Percentiles rank a stretch among this genome's conserved stretches.
phyloP scores from a whole-genome alignment of 345 rosid genomes.

The Hypericum perforatum region DNA sequence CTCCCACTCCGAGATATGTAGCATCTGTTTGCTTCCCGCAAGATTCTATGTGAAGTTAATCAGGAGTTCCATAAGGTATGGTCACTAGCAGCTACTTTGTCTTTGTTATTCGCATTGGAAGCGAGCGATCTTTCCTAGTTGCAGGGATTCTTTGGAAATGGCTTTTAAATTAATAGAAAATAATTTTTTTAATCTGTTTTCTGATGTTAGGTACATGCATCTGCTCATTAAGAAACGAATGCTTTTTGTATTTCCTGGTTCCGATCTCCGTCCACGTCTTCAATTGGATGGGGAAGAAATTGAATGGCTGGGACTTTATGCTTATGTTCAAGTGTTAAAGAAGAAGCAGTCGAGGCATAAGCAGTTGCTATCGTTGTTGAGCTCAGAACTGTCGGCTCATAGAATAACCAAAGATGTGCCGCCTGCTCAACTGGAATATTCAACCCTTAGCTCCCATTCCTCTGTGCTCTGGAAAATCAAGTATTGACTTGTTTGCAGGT shows the following conservation, averaged over 20 bases:
- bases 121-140: too few species aligned
- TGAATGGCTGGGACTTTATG: slow-evolving; percentile 68
- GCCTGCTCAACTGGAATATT: slow-evolving; percentile 38
- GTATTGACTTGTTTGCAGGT: slow-evolving; percentile 17
- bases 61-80: slow-evolving; percentile 48
- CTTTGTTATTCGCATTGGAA: background rate
- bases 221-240: slow-evolving; percentile 44
- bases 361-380: slow-evolving; percentile 32
- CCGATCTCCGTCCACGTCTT: slow-evolving; percentile 28
- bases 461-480: slow-evolving; percentile 54
- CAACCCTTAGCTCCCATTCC: slow-evolving; percentile 51
- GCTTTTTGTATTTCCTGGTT: slow-evolving; percentile 19
- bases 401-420: slow-evolving; percentile 20
- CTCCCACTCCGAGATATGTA: slow-evolving; percentile 40
- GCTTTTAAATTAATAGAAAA: background rate
- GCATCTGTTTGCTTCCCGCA: slow-evolving; percentile 37
- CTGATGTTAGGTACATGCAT: slow-evolving; percentile 41
- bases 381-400: slow-evolving; percentile 29
- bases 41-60: slow-evolving; percentile 29
- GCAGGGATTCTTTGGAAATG: too few species aligned
- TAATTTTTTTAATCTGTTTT: background rate
- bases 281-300: slow-evolving; percentile 44
- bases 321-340: slow-evolving; percentile 46
- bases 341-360: slow-evolving; percentile 51
- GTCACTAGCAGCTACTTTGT: background rate